Base-by-base conservation (phyloP, 2,329 filamentous ascomycete species). In the Fusarium nygamai region DNA sequence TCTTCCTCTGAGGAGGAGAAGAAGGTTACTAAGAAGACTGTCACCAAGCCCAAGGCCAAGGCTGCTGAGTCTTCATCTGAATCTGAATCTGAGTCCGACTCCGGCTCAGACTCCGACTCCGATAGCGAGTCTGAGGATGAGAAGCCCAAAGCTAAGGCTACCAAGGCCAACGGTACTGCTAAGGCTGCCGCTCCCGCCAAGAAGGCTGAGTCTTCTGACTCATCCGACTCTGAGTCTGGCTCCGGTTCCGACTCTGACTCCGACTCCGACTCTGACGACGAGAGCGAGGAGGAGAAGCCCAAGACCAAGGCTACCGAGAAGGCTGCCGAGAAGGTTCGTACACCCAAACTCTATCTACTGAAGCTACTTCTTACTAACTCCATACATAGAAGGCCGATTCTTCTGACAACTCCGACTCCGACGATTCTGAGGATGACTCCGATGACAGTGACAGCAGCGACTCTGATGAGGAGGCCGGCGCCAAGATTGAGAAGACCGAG, bases 211-310 rank as follows among this genome's bases (percentile, higher is more conserved):
- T 75, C 73, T 39, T 78, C 78, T 54, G 78, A 78, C 65, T 79
- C 79, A 56, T 62, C 57, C 27, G 71, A 67, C 34, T 80, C 81
- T 57, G 82, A 82, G 73, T 82, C 84, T 33, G 83, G 83, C 64
- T 82, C 84, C 31, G 83, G 83, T 63, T 82, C 84, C 31, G 83
- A 83, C 62, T 82, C 82, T 54, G 81, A 80, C 57, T 82, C 83
- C 43, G 81, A 80, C 59, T 82, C 82, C 46, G 80, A 81, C 36
- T 81, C 79, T 48, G 79, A 84, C 24, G 83, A 85, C 27, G 83
- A 85, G 53, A 78, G 78, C 46, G 82, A 85, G 57, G 80, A 84
- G 72, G 81, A 82, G 75, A 80, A 81, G 72, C 75, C 82, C 31
- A 78, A 73, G 47, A 36, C 64, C 20, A 78, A 78, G 76, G 50